Evolutionary conservation across 2,329 filamentous ascomycete species (phyloP).

Genomic region (Aureobasidium leucospermi): DNA sequence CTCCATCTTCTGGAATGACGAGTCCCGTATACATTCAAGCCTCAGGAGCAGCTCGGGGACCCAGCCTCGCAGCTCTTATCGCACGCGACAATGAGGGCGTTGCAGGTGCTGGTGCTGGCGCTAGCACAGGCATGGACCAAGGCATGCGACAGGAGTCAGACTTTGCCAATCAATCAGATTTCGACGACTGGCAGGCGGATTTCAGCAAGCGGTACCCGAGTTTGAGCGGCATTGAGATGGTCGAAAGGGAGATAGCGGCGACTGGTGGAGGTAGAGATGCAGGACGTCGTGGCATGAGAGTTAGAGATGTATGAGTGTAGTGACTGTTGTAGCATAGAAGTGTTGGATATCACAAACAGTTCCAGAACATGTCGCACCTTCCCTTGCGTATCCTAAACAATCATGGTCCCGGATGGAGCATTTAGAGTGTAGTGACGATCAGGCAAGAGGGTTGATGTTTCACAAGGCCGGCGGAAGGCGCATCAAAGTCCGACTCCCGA

Average conservation of each 20-base stretch:
- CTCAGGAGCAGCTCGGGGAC: background rate
- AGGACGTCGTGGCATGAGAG: slow-evolving; percentile 12
- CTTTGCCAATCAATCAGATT: background rate
- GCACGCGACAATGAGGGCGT: slow-evolving; percentile 32
- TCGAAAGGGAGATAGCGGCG: slow-evolving; percentile 45
- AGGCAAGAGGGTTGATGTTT: background rate
- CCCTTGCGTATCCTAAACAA: background rate
- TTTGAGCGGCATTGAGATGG: slow-evolving; percentile 77
- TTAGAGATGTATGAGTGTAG: slow-evolving; percentile 13
- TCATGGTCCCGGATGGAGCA: background rate
- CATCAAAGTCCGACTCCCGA: background rate
- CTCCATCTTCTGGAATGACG: slow-evolving; percentile 17
- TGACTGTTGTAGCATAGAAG: background rate
- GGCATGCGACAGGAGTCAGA: background rate
- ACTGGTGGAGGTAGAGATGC: slow-evolving; percentile 5
- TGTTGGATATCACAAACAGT: background rate
- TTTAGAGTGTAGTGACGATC: background rate
- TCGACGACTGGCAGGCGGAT: slow-evolving; percentile 51
- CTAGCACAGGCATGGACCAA: slow-evolving; percentile 12
- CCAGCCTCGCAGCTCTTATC: slow-evolving; percentile 27
- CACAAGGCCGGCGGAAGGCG: background rate
- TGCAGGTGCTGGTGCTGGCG: slow-evolving; percentile 21
- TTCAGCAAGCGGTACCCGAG: slow-evolving; percentile 86
- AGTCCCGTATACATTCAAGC: slow-evolving; percentile 30
- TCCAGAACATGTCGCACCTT: background rate